Evolutionary conservation across 352 stramenopile species (phyloP), one percentile per base, ranked within the genome.

Genomic region (Phytophthora pistaciae): DNA sequence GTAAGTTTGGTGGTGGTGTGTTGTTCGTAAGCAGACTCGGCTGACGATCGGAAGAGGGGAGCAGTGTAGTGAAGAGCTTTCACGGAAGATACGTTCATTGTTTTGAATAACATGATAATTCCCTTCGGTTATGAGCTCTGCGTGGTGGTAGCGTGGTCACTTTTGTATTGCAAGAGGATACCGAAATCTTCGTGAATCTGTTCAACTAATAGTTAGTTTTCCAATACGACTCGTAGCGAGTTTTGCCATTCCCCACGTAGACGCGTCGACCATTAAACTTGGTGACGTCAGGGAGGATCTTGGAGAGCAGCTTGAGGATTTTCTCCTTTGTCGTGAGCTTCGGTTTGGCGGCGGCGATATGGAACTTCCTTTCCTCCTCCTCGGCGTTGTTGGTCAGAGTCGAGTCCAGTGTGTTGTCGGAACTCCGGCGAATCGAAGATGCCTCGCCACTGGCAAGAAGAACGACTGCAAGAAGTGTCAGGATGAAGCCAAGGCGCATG

Each of bases 1-100:
- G 58, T 76, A 76, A 72, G 49, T 23, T 36, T 23, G n/a, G 8
- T 21, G 13, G 7, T 21, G 42, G 42, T n/a, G 38, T n/a, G 16
- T 44, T 44, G 48, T 54, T 31, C 48, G 6, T 10, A 3, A 54
- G 21, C 27, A 29, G 20, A 21, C 29, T 53, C 14, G 46, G 36
- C 36, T 53, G 9, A 16, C 46, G 40, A 49, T n/a, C 13, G 44
- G 25, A 14, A 52, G 44, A n/a, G 23, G 25, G 25, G 25, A 5
- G 46, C 46, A 53, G n/a, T 27, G 23, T 20, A 33, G 49, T 33
- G 13, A 31, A 31, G 27, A 31, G 27, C 0, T 8, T 31, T 31
- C 27, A 31, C 27, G 4, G 4, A 36, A n/a, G 21, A 33, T 38
- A 33, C 20, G n/a, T 56, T 56, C 46, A 9, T 52, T 27, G 18